Base-by-base conservation (phyloP, 106 monocot genomes). In the Dendrobium chrysotoxum region DNA sequence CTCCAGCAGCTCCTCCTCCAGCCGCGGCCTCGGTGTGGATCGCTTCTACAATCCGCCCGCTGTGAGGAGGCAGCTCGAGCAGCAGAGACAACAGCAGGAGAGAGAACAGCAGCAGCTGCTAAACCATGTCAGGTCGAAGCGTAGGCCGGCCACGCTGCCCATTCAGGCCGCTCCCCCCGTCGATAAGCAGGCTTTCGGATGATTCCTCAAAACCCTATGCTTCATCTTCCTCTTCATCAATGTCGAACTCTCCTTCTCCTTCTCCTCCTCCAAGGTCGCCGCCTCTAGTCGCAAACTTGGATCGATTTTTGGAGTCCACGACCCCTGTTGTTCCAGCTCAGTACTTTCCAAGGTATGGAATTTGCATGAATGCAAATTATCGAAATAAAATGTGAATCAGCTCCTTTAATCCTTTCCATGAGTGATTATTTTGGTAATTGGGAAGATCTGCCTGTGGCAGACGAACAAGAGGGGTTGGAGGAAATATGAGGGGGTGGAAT, bases 41-140 rank as follows among this genome's bases (percentile, higher is more conserved):
- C 90, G 95, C 53, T 93, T 95, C 85, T 95, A 95, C 83, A 86
- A 79, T 44, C 89, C 93, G 2, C 93, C 95, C 0, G 71, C 86
- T 10, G 67, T 71, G 21, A 78, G 64, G 4, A 45, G 86, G 38
- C 83, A 89, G 39, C 84, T 81, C 53, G 86, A 84, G 81, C 75
- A 74, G 26, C 80, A 85, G 78, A 72, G 75, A 23, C 84, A 82
- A 78, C 86, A 88, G 42, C 76, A 85, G 40, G 79, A 70, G 21
- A 81, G 57, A 76, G 11, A 50, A 13, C 50, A 50, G 2, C 50
- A 58, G n/a, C 3, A 10, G 58, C 58, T 21, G 58, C 58, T 21
- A 21, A 42, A 75, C 38, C 78, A 82, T 2, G 75, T 68, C 28
- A 82, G 84, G 67, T 39, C 76, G n/a, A 83, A 66, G 64, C 61